phyloP scores from a whole-genome alignment of 108 stramenopile species.

The Nitzschia sp. region DNA sequence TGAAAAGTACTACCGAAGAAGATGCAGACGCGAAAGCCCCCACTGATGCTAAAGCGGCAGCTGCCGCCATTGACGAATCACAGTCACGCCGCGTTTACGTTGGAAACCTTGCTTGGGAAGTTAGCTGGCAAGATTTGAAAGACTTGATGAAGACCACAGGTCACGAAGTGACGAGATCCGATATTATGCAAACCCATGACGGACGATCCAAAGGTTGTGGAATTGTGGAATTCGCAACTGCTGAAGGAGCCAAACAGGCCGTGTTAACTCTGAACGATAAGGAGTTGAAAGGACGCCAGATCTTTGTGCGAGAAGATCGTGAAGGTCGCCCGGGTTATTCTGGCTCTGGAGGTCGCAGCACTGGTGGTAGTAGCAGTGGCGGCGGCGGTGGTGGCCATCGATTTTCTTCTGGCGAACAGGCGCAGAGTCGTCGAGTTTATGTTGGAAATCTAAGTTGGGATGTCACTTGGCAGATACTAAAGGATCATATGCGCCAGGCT shows the following conservation, averaged over 20 bases:
- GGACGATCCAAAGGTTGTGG: slow-evolving; percentile 91
- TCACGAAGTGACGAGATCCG: slow-evolving; percentile 74
- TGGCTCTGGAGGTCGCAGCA: background rate
- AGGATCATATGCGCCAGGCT: slow-evolving; percentile 90
- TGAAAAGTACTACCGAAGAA: background rate
- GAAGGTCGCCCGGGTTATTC: slow-evolving; percentile 32
- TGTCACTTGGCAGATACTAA: slow-evolving; percentile 81
- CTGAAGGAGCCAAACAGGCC: slow-evolving; percentile 68
- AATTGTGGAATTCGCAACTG: slow-evolving; percentile 83
- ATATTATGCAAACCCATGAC: slow-evolving; percentile 76
- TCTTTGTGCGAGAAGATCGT: slow-evolving; percentile 77
- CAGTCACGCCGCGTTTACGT: slow-evolving; percentile 72
- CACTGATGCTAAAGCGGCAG: background rate
- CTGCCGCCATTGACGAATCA: background rate
- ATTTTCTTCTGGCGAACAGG: slow-evolving; percentile 49
- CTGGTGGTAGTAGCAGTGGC: background rate
- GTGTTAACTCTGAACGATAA: slow-evolving; percentile 76
- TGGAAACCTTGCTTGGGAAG: slow-evolving; percentile 87
- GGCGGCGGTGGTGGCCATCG: slow-evolving; percentile 22
- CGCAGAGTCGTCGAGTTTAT: slow-evolving; percentile 72
- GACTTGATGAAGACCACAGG: slow-evolving; percentile 90
- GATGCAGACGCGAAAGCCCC: background rate
- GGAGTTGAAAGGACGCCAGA: slow-evolving; percentile 63
- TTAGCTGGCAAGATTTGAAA: slow-evolving; percentile 92
- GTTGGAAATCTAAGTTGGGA: slow-evolving; percentile 91